phyloP scores from a whole-genome alignment of 2,329 filamentous ascomycete species.

The Cladosporium sp. region DNA sequence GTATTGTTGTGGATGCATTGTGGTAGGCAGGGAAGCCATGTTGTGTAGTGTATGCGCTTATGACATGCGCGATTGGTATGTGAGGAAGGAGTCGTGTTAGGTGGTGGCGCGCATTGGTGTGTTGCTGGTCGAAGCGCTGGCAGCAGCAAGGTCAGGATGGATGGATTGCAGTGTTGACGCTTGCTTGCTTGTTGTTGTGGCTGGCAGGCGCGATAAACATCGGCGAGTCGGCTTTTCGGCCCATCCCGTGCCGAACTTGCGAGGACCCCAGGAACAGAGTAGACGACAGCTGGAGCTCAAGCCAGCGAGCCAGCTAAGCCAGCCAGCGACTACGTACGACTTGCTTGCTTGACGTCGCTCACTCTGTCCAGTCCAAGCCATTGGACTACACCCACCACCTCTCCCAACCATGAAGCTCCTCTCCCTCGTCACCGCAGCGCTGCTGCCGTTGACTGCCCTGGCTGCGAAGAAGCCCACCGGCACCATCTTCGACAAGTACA shows the following conservation, averaged over 20 bases:
- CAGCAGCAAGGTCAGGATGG: background rate
- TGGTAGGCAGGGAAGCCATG: constrained; percentile 28
- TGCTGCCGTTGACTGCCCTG: constrained; percentile 61
- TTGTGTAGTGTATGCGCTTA: constrained; percentile 24
- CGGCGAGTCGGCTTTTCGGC: constrained; percentile 9
- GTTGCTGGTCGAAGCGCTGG: constrained; percentile 4
- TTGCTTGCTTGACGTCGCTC: background rate
- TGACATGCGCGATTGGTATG: constrained; percentile 25
- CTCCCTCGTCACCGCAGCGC: constrained; percentile 60
- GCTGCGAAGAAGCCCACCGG: constrained; percentile 63
- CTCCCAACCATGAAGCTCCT: constrained; percentile 66
- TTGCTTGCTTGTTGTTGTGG: constrained; percentile 1
- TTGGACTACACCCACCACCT: constrained; percentile 11
- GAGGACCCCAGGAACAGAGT: background rate
- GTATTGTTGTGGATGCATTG: constrained; percentile 38
- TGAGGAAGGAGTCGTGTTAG: constrained; percentile 9
- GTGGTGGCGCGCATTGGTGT: constrained; percentile 19
- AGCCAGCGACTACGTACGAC: background rate
- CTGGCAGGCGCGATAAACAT: constrained; percentile 14
- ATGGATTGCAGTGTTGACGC: background rate
- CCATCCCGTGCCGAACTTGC: background rate
- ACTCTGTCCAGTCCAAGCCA: background rate
- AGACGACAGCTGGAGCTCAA: constrained; percentile 13
- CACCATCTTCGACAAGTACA: constrained; percentile 72
- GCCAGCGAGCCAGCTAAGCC: background rate